phyloP scores from a whole-genome alignment of 1,139 yeast genomes.

The Eremothecium coryli region DNA sequence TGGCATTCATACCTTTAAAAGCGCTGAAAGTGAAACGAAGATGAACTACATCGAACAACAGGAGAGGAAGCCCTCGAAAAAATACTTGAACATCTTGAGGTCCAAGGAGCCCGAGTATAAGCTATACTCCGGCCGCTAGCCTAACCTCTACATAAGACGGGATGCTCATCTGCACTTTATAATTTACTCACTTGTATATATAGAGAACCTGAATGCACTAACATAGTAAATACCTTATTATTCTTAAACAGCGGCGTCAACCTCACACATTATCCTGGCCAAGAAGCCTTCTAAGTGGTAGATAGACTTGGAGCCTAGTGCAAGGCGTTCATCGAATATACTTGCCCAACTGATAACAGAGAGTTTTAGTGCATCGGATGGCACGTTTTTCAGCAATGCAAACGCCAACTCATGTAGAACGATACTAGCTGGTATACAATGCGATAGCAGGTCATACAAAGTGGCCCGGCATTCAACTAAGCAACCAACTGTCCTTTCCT shows the following conservation, averaged over 20 bases:
- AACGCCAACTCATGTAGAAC: slow-evolving; percentile 63
- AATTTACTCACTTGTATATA: no score
- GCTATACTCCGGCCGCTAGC: slow-evolving; percentile 49
- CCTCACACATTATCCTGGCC: slow-evolving; percentile 63
- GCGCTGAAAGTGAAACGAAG: slow-evolving; percentile 32
- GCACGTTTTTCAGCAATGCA: slow-evolving; percentile 39
- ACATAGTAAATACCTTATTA: neutral
- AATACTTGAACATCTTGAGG: slow-evolving; percentile 41
- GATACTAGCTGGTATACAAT: slow-evolving; percentile 81
- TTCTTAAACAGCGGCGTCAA: slow-evolving; percentile 8
- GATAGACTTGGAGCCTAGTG: slow-evolving; percentile 80
- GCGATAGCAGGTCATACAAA: slow-evolving; percentile 78
- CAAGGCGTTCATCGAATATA: slow-evolving; percentile 74
- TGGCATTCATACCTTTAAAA: slow-evolving; percentile 47
- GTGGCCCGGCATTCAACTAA: slow-evolving; percentile 65
- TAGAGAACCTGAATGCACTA: no score
- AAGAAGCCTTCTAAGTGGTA: slow-evolving; percentile 93
- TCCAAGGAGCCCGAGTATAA: slow-evolving; percentile 44
- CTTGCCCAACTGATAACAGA: slow-evolving; percentile 63
- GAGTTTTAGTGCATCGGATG: slow-evolving; percentile 33
- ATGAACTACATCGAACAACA: slow-evolving; percentile 49
- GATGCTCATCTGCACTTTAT: neutral
- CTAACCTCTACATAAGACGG: no score
- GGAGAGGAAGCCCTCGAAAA: slow-evolving; percentile 57
- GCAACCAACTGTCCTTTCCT: slow-evolving; percentile 60